A percentile compares a stretch with the other conserved stretches of the same genome.
These are phyloP conservation scores for Tuber microsphaerosporum DNA, from an alignment of 495 filamentous ascomycete genomes.

Conservation along the genomic window DNA sequence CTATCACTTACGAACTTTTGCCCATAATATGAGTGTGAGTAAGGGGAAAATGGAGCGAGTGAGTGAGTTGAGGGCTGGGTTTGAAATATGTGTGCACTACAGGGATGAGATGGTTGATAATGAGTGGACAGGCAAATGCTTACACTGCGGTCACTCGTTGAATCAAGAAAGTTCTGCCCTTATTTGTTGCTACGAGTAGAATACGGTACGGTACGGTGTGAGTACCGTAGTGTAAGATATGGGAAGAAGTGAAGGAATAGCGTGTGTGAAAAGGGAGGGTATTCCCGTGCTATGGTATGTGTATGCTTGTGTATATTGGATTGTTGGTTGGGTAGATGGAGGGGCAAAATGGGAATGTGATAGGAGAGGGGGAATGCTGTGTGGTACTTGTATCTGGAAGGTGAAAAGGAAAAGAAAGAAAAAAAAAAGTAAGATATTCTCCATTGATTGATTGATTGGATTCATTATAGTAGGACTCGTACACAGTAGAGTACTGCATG, in stretches of 20 bases:
- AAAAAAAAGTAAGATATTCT: background rate
- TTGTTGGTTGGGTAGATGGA: background rate
- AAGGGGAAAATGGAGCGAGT: background rate
- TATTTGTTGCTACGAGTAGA: background rate
- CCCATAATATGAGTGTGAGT: background rate
- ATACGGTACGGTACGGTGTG: background rate
- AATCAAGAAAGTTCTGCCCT: background rate
- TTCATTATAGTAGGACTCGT: too few relatives aligned
- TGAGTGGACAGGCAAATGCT: background rate
- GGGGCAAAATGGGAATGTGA: slow-evolving; percentile 7
- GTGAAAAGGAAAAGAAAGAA: background rate
- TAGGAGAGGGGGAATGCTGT: slow-evolving; percentile 25
- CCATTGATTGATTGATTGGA: background rate
- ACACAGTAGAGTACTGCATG: background rate
- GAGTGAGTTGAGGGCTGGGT: background rate
- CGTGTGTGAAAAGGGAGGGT: slow-evolving; percentile 14
- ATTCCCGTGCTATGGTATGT: slow-evolving; percentile 16
- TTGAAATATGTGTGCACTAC: background rate
- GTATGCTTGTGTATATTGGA: slow-evolving; percentile 10
- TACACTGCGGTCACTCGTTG: background rate
- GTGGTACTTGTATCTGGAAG: slow-evolving; percentile 12
- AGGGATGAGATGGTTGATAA: background rate
- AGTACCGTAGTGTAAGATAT: slow-evolving; percentile 15
- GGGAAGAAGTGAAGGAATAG: slow-evolving; percentile 12
- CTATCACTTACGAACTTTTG: background rate